Percentiles rank a stretch among this genome's conserved stretches.
Conservation (phyloP, 2,329 filamentous ascomycete species). For the Fusarium fracticaudum region DNA sequence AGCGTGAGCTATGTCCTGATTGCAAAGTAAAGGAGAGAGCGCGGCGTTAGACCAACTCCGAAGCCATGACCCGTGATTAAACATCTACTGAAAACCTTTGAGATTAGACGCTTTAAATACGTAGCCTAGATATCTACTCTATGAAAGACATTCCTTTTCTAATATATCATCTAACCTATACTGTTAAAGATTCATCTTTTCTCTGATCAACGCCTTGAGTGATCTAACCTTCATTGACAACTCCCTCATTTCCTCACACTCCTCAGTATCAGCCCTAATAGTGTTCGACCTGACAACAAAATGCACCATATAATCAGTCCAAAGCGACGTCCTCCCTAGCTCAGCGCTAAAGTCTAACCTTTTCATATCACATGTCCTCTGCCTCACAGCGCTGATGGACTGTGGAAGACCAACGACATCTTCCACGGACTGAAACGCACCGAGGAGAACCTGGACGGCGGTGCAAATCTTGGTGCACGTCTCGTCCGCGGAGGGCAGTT, state of each 20-base stretch:
- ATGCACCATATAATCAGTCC: not conserved
- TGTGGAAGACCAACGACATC: not conserved
- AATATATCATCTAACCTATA: too few species aligned
- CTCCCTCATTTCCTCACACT: not conserved
- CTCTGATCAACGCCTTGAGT: not conserved
- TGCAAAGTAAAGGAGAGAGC: too few species aligned
- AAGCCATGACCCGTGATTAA: too few species aligned
- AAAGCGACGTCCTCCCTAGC: not conserved
- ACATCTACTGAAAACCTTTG: too few species aligned
- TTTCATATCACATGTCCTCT: not conserved
- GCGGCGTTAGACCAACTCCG: too few species aligned
- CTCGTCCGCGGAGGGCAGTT: slow-evolving; percentile 6
- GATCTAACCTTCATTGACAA: not conserved
- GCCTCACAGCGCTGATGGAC: not conserved
- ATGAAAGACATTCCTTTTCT: not conserved
- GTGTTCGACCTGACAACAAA: fast-evolving
- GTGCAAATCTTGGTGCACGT: slow-evolving; percentile 8
- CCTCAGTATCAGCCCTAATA: not conserved
- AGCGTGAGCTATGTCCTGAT: too few species aligned
- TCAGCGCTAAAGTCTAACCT: not conserved
- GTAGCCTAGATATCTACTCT: not conserved
- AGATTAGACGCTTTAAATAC: too few species aligned
- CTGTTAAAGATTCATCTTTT: not conserved
- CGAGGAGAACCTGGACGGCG: not conserved
- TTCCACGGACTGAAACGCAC: slow-evolving; percentile 1